Conservation (phyloP, 495 filamentous ascomycete genomes). For the Trypethelium eluteriae region DNA sequence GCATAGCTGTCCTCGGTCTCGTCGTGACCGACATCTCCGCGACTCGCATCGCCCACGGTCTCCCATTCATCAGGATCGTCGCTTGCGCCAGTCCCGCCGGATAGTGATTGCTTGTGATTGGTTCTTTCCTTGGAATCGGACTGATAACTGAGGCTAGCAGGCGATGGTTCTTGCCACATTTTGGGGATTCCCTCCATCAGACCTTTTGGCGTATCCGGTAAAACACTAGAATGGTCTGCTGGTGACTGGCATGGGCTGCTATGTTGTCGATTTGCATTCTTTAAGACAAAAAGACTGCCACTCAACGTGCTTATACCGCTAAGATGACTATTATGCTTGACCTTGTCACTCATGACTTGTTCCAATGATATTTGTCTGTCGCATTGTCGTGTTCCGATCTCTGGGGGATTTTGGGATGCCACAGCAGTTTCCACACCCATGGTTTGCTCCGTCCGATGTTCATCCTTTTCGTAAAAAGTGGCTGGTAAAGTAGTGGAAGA, state of each 20-base stretch:
- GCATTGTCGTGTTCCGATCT: too few relatives aligned
- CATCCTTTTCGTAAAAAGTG: neutral
- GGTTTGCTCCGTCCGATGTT: too few relatives aligned
- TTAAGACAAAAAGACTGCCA: slow-evolving; percentile 15
- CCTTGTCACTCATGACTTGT: neutral
- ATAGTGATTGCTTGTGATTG: slow-evolving; percentile 16
- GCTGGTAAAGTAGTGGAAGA: neutral
- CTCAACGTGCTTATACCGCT: slow-evolving; percentile 19
- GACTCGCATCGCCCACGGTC: slow-evolving; percentile 24
- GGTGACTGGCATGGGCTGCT: neutral
- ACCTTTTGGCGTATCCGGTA: slow-evolving; percentile 3
- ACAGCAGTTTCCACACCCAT: neutral
- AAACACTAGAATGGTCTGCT: neutral
- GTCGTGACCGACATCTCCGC: slow-evolving; percentile 1
- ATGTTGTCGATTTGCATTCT: neutral
- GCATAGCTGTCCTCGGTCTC: slow-evolving; percentile 19
- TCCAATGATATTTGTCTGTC: neutral
- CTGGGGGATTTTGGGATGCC: neutral
- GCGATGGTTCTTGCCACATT: slow-evolving; percentile 13
- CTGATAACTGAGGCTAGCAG: slow-evolving; percentile 2
- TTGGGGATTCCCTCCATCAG: slow-evolving; percentile 2
- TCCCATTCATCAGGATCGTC: slow-evolving; percentile 31
- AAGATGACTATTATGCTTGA: slow-evolving; percentile 10
- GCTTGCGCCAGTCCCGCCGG: slow-evolving; percentile 2
- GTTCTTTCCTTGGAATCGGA: slow-evolving; percentile 7